phyloP scores from a whole-genome alignment of 768 basidiomycete species.

The Tulasnella sp. region DNA sequence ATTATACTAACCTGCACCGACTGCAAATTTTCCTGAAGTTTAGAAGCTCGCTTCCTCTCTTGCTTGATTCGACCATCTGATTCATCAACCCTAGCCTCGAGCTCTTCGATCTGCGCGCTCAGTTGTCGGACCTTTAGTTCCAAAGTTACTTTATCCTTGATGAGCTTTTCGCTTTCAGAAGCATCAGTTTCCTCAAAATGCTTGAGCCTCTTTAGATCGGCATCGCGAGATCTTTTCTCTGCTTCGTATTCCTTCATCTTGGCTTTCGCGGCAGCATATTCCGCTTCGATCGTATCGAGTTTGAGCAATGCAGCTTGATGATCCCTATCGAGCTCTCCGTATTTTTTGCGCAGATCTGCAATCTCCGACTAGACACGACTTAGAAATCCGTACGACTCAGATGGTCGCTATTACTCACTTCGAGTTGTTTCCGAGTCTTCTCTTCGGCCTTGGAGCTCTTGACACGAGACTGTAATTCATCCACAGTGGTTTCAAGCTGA shows the following conservation, averaged over 20 bases:
- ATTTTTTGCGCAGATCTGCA: background rate
- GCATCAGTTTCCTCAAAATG: background rate
- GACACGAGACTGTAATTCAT: background rate
- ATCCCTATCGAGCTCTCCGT: background rate
- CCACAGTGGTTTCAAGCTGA: background rate
- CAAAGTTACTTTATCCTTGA: conserved; percentile 9
- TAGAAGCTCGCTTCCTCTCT: background rate
- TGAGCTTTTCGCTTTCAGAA: background rate
- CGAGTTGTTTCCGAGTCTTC: background rate
- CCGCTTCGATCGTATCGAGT: background rate
- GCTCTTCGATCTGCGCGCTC: conserved; percentile 1
- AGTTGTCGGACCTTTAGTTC: conserved; percentile 4
- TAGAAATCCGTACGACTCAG: background rate
- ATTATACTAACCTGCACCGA: background rate
- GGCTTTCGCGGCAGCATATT: conserved; percentile 11
- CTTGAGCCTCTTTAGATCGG: background rate
- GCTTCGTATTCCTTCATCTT: conserved; percentile 4
- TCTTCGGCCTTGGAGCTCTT: background rate
- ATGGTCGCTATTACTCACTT: background rate
- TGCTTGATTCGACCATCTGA: background rate
- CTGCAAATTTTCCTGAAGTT: background rate
- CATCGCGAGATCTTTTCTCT: background rate
- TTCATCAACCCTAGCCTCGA: conserved; percentile 2
- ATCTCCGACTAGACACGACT: conserved; percentile 1
- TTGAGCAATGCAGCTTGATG: background rate